Evolutionary conservation across 2,329 filamentous ascomycete genomes (phyloP).

Genomic region (Tolypocladium ovalisporum): DNA sequence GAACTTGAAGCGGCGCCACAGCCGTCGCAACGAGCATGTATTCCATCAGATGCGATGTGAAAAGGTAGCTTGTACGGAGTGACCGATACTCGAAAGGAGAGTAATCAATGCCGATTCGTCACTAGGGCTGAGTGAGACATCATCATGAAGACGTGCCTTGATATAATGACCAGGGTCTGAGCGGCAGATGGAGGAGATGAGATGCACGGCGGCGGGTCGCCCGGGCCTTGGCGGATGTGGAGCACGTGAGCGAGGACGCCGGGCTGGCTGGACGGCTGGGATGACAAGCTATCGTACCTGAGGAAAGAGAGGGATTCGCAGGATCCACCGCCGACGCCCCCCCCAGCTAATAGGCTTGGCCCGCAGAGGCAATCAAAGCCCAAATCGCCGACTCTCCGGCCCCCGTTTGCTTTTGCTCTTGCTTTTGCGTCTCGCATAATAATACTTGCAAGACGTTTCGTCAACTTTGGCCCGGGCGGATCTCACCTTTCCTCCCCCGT

Average conservation of each 20-base stretch:
- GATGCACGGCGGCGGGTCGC: neutral
- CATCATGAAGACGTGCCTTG: too few relatives aligned
- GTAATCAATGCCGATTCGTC: too few relatives aligned
- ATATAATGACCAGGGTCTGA: too few relatives aligned
- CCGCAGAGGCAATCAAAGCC: neutral
- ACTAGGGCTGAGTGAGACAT: too few relatives aligned
- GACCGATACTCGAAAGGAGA: too few relatives aligned
- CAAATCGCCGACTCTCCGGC: constrained; percentile 4
- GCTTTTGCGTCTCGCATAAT: neutral
- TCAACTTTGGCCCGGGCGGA: neutral
- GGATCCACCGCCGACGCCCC: neutral
- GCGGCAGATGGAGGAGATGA: neutral
- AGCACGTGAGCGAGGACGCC: neutral
- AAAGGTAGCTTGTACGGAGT: too few relatives aligned
- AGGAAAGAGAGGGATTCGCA: neutral
- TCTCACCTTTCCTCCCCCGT: neutral
- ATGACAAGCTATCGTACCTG: too few relatives aligned
- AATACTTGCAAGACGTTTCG: neutral
- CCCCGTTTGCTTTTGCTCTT: too few relatives aligned
- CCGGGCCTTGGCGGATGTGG: neutral
- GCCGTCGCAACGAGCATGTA: too few relatives aligned
- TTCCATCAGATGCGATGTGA: too few relatives aligned
- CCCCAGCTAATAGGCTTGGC: neutral
- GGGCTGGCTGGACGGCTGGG: neutral
- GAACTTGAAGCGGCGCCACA: too few relatives aligned